Evolutionary conservation across 768 basidiomycete genomes (phyloP).

Genomic region (Cyathus striatus): DNA sequence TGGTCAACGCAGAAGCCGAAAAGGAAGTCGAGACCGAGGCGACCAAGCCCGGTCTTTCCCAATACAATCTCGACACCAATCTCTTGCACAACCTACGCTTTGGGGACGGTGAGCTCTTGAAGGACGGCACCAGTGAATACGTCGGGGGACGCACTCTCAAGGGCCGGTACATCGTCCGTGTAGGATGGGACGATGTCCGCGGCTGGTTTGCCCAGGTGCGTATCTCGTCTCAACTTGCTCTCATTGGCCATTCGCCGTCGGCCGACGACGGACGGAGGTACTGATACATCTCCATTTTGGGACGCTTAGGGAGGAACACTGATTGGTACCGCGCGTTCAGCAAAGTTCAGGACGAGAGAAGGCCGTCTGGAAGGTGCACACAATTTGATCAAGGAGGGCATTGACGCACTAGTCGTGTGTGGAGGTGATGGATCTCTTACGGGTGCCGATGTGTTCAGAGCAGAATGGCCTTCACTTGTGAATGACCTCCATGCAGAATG

Average conservation of each 20-base stretch:
- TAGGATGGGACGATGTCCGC: conserved; percentile 97
- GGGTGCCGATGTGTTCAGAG: conserved; percentile 89
- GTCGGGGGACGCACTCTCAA: conserved; percentile 69
- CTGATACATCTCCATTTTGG: neutral
- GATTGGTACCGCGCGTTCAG: conserved; percentile 89
- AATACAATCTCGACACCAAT: conserved; percentile 22
- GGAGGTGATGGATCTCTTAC: conserved; percentile 97
- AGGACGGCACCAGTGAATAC: conserved; percentile 79
- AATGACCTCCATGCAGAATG: conserved; percentile 61
- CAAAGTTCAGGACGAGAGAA: conserved; percentile 78
- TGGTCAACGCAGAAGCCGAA: conserved; percentile 13
- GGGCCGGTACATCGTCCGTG: conserved; percentile 88
- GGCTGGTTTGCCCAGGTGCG: conserved; percentile 89
- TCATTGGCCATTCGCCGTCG: no score
- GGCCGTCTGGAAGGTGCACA: conserved; percentile 85
- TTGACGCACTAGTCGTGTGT: conserved; percentile 94
- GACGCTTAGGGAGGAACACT: conserved; percentile 78
- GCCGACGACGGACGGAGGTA: no score
- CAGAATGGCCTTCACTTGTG: conserved; percentile 91
- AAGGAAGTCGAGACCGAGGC: conserved; percentile 12
- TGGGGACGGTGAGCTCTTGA: conserved; percentile 72
- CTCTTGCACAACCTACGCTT: conserved; percentile 76
- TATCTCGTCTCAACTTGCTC: no score
- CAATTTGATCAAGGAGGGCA: conserved; percentile 94
- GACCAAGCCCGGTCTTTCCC: conserved; percentile 5